Base-by-base conservation (phyloP, 1,284 basidiomycete species). In the Lignosus rhinocerotis region DNA sequence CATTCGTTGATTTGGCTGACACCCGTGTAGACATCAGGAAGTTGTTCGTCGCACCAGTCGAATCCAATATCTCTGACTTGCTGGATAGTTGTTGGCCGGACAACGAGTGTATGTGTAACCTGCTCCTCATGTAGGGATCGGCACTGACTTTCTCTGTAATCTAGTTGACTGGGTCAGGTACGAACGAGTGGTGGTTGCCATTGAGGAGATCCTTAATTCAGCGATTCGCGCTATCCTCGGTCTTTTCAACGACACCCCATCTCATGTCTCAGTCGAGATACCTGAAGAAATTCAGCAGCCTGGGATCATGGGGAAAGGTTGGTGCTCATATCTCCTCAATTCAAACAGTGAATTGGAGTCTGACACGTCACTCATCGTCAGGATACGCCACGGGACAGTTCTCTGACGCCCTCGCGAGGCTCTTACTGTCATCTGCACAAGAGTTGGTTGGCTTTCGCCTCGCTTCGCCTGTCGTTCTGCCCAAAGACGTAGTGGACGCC, bases 151-250 rank as follows among this genome's bases (percentile, higher is more conserved):
- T 2, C 14, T 25, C 11, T 21, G 17, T 51, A 39, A 31, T 53
- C 19, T 56, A 87, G 87, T 86, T 63, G 75, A 87, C 61, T 88
- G 87, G 87, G 67, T 67, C 30, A 73, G 86, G 11, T 86, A 84
- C 60, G 76, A 74, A 41, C 76, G 78, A 55, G 67, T 86, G 3
- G 63, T 86, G 1, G 75, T 80, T 56, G 70, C 73, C 59, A 51
- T 73, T 65, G 30, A 60, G 38, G 59, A 64, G 10, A 60, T 64
- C 25, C 63, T 67, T 41, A 63, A 59, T n/a, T 43, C 48, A 5
- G 59, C 68, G 5, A 57, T 67, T 10, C 58, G 51, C 1, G 59
- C 63, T 9, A 59, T 71, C 21, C 47, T 72, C 32, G 63, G 64
- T 9, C 59, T 71, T 11, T 55, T 69, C 51, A 57, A 55, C 12